Conservation (phyloP, 257 asterid genomes). For the Nicotiana sylvestris region DNA sequence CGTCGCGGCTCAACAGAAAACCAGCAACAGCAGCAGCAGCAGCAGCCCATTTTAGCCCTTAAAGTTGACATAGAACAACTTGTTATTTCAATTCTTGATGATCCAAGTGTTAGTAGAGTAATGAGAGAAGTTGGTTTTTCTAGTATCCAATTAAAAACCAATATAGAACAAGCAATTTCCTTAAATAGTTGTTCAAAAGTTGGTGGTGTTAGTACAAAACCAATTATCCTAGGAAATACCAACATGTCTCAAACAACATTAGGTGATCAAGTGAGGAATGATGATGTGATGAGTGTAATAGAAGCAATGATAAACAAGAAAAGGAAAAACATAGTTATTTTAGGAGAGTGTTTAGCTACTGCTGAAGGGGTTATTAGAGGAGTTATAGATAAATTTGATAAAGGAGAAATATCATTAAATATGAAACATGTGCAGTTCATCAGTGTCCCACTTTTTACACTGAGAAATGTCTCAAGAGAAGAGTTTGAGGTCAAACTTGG, state of each 20-base stretch:
- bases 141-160: constrained; percentile 68
- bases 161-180: constrained; percentile 55
- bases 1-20: constrained; percentile 57
- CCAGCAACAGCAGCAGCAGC: constrained; percentile 6
- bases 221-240: constrained; percentile 25
- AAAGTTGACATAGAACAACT: constrained; percentile 79
- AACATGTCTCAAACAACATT: constrained; percentile 8
- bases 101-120: constrained; percentile 85
- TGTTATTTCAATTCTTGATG: constrained; percentile 65
- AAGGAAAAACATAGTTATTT: constrained; percentile 49
- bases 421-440: constrained; percentile 66
- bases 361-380: constrained; percentile 54
- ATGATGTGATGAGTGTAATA: constrained; percentile 46
- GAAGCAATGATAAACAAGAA: constrained; percentile 59
- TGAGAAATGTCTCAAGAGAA: constrained; percentile 43
- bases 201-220: not conserved
- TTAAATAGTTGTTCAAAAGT: not conserved
- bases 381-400: constrained; percentile 58
- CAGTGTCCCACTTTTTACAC: constrained; percentile 67
- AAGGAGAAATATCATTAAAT: constrained; percentile 46
- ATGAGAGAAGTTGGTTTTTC: constrained; percentile 89
- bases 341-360: constrained; percentile 41
- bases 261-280: constrained; percentile 22
- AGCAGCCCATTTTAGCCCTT: constrained; percentile 48
- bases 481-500: constrained; percentile 62